Evolutionary conservation across 352 stramenopile genomes (phyloP).

Genomic region (Albugo candida): DNA sequence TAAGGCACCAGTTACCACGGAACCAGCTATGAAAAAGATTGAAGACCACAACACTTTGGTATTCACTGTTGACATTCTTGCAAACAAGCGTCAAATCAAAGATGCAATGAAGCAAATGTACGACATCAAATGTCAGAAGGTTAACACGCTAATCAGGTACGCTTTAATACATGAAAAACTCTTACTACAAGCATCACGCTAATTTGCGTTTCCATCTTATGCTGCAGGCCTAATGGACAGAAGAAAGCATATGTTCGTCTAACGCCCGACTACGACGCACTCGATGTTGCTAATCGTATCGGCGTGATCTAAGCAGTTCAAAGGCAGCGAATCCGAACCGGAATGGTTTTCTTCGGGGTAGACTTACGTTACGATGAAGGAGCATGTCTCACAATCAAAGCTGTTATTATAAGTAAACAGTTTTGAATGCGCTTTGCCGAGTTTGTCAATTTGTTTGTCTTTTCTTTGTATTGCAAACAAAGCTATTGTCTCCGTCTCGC

Average conservation of each 20-base stretch:
- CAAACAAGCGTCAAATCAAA: conserved; percentile 99
- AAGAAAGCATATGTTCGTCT: conserved; percentile 99
- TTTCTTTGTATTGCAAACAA: no score
- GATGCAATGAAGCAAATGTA: conserved; percentile 97
- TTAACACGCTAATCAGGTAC: conserved; percentile 99
- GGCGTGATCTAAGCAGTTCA: conserved; percentile 94
- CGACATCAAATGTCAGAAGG: conserved; percentile 98
- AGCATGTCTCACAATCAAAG: no score
- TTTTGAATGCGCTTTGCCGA: no score
- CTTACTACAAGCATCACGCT: conserved; percentile 13
- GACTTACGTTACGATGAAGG: no score
- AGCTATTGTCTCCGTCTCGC: no score
- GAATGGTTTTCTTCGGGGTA: no score
- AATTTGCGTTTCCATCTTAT: conserved; percentile 8
- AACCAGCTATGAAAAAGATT: conserved; percentile 99
- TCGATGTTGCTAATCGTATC: conserved; percentile 99
- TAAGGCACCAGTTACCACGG: conserved; percentile 98
- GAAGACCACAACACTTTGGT: conserved; percentile 99
- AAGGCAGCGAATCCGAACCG: no score
- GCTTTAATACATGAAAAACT: background rate
- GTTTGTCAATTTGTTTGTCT: no score
- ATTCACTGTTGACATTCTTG: conserved; percentile 98
- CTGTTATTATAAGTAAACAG: no score
- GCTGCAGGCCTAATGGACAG: conserved; percentile 87
- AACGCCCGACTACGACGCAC: conserved; percentile 97